A percentile compares a stretch with the other conserved stretches of the same genome.
Conservation (phyloP, 768 basidiomycete species). For the Podaxis sp. region DNA sequence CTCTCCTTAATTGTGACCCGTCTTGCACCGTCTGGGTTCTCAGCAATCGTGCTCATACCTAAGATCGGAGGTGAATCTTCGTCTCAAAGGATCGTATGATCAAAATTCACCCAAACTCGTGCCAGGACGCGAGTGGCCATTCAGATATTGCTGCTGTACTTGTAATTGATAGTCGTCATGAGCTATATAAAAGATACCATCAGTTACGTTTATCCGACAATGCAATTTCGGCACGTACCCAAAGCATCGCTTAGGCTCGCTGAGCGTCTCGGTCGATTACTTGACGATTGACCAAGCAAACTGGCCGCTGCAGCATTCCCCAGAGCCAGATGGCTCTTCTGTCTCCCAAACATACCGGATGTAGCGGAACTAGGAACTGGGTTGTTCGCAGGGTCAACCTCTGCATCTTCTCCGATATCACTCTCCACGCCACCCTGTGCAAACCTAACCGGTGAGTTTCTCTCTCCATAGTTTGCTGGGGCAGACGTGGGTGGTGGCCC, state of each 20-base stretch:
- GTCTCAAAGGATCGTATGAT: neutral
- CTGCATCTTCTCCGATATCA: slow-evolving; percentile 27
- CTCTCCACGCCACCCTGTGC: slow-evolving; percentile 29
- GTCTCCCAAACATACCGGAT: slow-evolving; percentile 20
- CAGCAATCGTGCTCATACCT: slow-evolving; percentile 27
- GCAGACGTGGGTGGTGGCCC: slow-evolving; percentile 13
- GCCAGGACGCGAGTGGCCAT: slow-evolving; percentile 30
- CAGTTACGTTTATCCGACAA: slow-evolving; percentile 2
- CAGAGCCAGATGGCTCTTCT: slow-evolving; percentile 18
- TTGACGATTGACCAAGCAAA: slow-evolving; percentile 38
- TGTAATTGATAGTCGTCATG: slow-evolving; percentile 40
- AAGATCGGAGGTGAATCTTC: neutral
- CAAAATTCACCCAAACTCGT: slow-evolving; percentile 30
- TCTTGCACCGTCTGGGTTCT: slow-evolving; percentile 31
- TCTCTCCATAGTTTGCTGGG: slow-evolving; percentile 17
- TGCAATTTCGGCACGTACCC: slow-evolving; percentile 26
- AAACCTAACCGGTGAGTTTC: slow-evolving; percentile 20
- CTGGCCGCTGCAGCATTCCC: slow-evolving; percentile 23
- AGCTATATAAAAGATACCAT: slow-evolving; percentile 22
- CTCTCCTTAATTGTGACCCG: slow-evolving; percentile 37
- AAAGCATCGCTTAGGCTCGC: slow-evolving; percentile 73
- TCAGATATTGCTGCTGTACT: slow-evolving; percentile 33
- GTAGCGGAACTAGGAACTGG: slow-evolving; percentile 24
- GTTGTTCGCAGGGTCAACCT: slow-evolving; percentile 25
- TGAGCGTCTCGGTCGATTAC: slow-evolving; percentile 66